These are phyloP conservation scores for Backusella sp. DNA, from an alignment of 192 early-diverging fungal species.

Conservation along the genomic window DNA sequence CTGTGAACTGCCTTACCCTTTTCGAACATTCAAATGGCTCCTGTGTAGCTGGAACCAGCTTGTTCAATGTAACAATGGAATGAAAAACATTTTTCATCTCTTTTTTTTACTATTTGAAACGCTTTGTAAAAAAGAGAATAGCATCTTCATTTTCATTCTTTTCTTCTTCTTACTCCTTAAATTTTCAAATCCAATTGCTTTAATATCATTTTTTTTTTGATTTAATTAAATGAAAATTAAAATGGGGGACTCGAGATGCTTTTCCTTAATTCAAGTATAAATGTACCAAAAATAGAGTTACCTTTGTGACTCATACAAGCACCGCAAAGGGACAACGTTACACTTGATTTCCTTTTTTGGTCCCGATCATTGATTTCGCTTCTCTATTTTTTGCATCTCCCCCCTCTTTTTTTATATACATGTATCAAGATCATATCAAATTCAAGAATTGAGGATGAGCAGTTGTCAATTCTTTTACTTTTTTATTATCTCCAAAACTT, in stretches of 20 bases:
- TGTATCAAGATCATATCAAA: too few relatives aligned
- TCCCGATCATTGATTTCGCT: neutral
- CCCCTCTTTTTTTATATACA: neutral
- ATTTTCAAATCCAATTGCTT: too few relatives aligned
- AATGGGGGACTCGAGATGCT: neutral
- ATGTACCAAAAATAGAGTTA: neutral
- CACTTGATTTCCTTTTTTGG: neutral
- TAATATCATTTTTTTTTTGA: neutral
- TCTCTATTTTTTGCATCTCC: neutral
- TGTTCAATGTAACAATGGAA: neutral
- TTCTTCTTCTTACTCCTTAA: too few relatives aligned
- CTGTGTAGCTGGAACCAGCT: neutral
- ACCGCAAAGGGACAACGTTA: neutral
- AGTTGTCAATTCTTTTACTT: neutral
- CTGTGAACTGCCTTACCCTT: slow-evolving; percentile 1
- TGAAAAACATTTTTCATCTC: neutral
- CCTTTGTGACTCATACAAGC: neutral
- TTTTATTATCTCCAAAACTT: neutral
- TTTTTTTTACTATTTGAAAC: neutral
- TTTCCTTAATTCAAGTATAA: neutral
- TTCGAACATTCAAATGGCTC: neutral
- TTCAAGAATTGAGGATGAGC: neutral
- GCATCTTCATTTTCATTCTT: too few relatives aligned
- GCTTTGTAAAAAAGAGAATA: too few relatives aligned
- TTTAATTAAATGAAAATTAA: neutral